Evolutionary conservation across 371 early-diverging fungal genomes (phyloP), one percentile per base, ranked within the genome.

Genomic region (Phascolomyces articulosus): DNA sequence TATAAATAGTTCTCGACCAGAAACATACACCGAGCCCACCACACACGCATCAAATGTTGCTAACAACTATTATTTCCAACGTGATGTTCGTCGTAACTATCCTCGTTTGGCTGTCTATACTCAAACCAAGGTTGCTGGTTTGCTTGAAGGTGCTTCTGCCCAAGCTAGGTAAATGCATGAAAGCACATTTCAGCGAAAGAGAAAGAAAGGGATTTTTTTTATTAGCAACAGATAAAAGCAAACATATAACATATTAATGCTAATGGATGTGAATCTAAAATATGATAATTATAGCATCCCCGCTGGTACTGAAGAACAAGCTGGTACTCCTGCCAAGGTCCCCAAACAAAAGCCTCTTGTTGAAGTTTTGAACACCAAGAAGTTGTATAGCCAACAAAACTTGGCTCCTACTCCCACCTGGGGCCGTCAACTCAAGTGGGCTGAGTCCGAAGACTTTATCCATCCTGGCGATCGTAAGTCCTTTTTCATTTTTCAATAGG

Each of bases 61-160:
- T 65, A 83, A 90, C 77, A 95, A 96, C 87, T 87, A 89, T 66
- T 97, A 97, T 85, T 96, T 82, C 82, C 88, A 89, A 67, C 91
- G 96, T 63, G 98, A 97, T 74, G 83, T 85, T 63, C 88, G 98
- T 65, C 89, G 97, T 73, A 90, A 91, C 79, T 96, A 92, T 74
- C 98, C 98, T 63, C 90, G 91, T 62, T 79, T 91, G n/a, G 90
- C 91, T 40, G 86, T 91, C 15, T 95, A 91, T 68, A 90, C 90
- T 20, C 93, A 94, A 80, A 69, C 85, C 49, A 89, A 91, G 67
- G 86, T 93, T 55, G 93, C 89, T 69, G 81, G 80, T 60, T 70
- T 87, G 61, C 68, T 90, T 38, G 85, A 82, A 67, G 79, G 85
- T 71, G 77, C 74, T 68, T 57, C 71, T 40, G 71, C 69, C 58